phyloP scores from a whole-genome alignment of 306 rosid species.

The Astragalus membranaceus region DNA sequence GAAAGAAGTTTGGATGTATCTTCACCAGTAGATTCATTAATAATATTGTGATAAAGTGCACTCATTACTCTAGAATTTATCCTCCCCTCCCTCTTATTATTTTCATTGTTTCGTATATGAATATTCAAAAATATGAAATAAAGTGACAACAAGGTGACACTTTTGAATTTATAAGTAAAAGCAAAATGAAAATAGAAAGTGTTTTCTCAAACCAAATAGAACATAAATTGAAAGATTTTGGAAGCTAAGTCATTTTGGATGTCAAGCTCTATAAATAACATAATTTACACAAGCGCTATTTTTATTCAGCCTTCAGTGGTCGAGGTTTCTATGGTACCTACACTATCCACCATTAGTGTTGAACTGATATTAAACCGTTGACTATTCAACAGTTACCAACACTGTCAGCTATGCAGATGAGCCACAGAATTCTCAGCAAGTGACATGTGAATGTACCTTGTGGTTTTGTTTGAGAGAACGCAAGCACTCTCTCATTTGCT shows the following conservation, averaged over 20 bases:
- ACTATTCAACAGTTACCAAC: background rate
- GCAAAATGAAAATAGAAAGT: background rate
- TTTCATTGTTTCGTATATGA: background rate
- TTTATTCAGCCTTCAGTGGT: background rate
- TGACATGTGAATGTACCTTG: slow-evolving; percentile 56
- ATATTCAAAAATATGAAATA: background rate
- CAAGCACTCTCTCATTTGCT: slow-evolving; percentile 92
- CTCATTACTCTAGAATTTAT: background rate
- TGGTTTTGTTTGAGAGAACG: slow-evolving; percentile 87
- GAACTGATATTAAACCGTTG: background rate
- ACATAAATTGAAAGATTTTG: background rate
- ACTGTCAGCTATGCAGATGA: background rate
- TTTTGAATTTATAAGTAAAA: background rate
- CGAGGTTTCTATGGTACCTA: background rate
- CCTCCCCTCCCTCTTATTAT: background rate
- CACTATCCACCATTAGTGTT: background rate
- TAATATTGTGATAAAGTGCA: background rate
- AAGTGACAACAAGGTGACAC: background rate
- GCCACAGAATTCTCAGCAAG: background rate
- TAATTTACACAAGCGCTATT: background rate
- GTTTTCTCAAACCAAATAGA: background rate
- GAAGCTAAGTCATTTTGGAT: background rate
- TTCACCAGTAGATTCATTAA: background rate
- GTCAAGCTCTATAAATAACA: slow-evolving; percentile 2
- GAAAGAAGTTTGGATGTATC: background rate